Conservation (phyloP, 257 asterid genomes). For the Datura wrightii region DNA sequence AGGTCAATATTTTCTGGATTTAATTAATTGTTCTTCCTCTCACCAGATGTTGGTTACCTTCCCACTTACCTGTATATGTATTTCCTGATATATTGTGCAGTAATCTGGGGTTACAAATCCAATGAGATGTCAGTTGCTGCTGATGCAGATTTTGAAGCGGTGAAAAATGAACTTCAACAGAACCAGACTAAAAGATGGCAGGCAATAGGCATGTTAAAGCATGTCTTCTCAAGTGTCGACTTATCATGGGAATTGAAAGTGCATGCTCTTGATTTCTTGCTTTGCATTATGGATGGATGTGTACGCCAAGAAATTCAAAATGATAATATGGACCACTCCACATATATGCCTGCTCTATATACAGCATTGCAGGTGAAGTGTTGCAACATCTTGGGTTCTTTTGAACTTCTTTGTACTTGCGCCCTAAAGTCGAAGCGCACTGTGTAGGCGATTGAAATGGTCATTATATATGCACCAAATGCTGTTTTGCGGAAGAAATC, state of each 20-base stretch:
- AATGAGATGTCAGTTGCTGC: conserved; percentile 68
- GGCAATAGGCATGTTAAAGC: conserved; percentile 72
- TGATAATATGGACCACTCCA: conserved; percentile 51
- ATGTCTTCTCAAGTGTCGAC: conserved; percentile 51
- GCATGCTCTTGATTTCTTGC: conserved; percentile 64
- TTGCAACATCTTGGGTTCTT: conserved; percentile 35
- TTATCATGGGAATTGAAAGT: conserved; percentile 71
- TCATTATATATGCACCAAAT: conserved; percentile 80
- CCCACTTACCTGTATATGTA: conserved; percentile 30
- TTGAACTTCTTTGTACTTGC: conserved; percentile 19
- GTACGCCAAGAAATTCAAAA: conserved; percentile 40
- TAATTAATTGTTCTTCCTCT: conserved; percentile 27
- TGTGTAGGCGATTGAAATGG: conserved; percentile 69
- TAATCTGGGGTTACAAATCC: conserved; percentile 79
- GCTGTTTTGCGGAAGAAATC: conserved; percentile 64
- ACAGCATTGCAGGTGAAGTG: conserved; percentile 67
- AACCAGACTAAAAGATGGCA: conserved; percentile 80
- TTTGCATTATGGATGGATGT: conserved; percentile 62
- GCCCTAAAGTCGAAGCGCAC: conserved; percentile 34
- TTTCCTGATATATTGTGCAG: conserved; percentile 51
- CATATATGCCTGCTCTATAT: conserved; percentile 58
- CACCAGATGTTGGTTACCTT: conserved; percentile 30
- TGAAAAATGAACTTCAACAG: conserved; percentile 64
- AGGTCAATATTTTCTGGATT: conserved; percentile 52
- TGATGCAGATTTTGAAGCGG: conserved; percentile 57